Evolutionary conservation across 441 rosid species (phyloP), one percentile per base, ranked within the genome.

Genomic region (Erodium texanum): DNA sequence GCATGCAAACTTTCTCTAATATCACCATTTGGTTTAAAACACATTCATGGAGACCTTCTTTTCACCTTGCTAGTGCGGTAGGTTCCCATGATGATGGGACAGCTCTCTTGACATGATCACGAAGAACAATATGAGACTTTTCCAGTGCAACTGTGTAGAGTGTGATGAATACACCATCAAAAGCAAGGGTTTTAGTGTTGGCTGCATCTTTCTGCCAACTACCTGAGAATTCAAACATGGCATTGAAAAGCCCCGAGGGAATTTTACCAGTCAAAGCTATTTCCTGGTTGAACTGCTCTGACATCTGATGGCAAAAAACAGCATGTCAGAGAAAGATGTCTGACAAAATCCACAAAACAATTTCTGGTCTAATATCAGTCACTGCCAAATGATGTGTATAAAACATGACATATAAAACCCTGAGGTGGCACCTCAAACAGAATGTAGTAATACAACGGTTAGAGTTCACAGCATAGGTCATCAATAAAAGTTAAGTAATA

Each of bases 161-260:
- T 15, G 96, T 86, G 80, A 94, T 88, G 45, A 88, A 86, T n/a
- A 87, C 83, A 68, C 99, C 99, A 83, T 94, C 96, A 69, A 94
- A 94, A 63, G 98, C 89, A 67, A 94, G 96, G 78, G 86, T 82
- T 78, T 94, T 94, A 15, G 94, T 88, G 76, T 76, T 86, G 62
- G 91, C 92, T 23, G 96, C 97, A 78, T 94, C 99, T 74, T 88
- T 94, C 79, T 89, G 91, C 99, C 98, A 94, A 76, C 86, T 82
- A 70, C 92, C 82, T 3, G 96, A 84, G 77, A 87, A 94, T 41
- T 88, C 96, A 68, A 88, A 94, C 99, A 89, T 88, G 5, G 89
- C 67, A 76, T 94, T 92, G 81, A 94, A 94, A 58, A 85, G 85
- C 65, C 99, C 99, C 0, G 98, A 89, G 0, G 99, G 99, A 72